Conservation (phyloP, 495 filamentous ascomycete genomes). For the Talaromyces nanjingensis region DNA sequence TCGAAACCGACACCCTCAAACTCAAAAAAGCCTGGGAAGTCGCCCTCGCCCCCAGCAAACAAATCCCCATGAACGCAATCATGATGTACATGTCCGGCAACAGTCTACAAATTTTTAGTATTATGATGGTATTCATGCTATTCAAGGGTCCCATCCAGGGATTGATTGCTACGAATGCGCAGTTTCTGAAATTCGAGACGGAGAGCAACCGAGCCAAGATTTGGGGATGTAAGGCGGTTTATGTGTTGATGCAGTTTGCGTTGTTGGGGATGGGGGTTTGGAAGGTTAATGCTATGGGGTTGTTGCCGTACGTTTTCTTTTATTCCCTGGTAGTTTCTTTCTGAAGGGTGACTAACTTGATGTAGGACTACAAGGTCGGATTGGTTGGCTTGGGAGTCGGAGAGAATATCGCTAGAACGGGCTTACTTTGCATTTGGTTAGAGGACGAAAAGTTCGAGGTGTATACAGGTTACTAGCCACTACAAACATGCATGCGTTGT, state of each 20-base stretch:
- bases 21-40: constrained; percentile 99
- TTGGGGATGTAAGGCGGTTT: constrained; percentile 74
- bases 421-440: constrained; percentile 46
- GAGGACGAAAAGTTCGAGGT: constrained; percentile 5
- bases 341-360: constrained; percentile 7
- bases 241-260: constrained; percentile 77
- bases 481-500: neutral
- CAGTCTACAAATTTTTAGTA: constrained; percentile 95
- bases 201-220: constrained; percentile 66
- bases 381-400: constrained; percentile 91
- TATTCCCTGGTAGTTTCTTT: neutral
- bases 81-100: constrained; percentile 99
- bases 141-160: constrained; percentile 95
- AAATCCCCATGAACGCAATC: constrained; percentile 94
- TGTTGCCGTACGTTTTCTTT: constrained; percentile 67
- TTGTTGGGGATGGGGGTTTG: constrained; percentile 82
- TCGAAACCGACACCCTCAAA: constrained; percentile 90
- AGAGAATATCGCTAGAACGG: constrained; percentile 67
- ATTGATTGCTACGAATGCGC: constrained; percentile 65
- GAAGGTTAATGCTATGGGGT: constrained; percentile 96
- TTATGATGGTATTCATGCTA: constrained; percentile 99
- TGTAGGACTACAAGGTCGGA: constrained; percentile 83
- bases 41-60: constrained; percentile 87
- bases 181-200: constrained; percentile 84
- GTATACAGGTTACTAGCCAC: neutral